Evolutionary conservation across 1,139 yeast genomes (phyloP).

Genomic region (Barnettozyma hawaiiensis): DNA sequence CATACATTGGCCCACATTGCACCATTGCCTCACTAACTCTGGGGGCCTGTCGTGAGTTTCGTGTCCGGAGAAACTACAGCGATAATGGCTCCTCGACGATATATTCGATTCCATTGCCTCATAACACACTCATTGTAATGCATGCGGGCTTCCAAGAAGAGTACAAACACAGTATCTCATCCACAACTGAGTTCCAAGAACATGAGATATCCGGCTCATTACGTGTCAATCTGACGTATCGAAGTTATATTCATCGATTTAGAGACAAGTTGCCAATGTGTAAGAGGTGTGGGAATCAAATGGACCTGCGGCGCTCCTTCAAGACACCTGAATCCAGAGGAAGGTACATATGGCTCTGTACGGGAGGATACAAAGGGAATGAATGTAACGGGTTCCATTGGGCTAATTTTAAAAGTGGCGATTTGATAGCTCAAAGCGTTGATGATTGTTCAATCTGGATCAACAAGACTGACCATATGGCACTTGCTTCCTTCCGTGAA

Average conservation of each 20-base stretch:
- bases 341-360: constrained; percentile 49
- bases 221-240: constrained; percentile 59
- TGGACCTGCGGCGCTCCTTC: constrained; percentile 45
- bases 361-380: constrained; percentile 30
- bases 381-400: constrained; percentile 45
- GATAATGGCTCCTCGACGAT: constrained; percentile 28
- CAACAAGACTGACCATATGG: constrained; percentile 30
- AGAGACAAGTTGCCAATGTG: constrained; percentile 44
- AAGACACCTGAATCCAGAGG: constrained; percentile 41
- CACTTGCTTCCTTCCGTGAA: constrained; percentile 19
- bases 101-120: constrained; percentile 53
- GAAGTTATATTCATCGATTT: constrained; percentile 42
- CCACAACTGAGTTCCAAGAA: constrained; percentile 31
- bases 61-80: constrained; percentile 40
- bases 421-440: constrained; percentile 28
- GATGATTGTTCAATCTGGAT: constrained; percentile 33
- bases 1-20: constrained; percentile 66
- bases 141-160: constrained; percentile 74
- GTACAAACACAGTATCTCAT: constrained; percentile 51
- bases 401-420: constrained; percentile 38
- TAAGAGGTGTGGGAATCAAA: constrained; percentile 36
- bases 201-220: constrained; percentile 46
- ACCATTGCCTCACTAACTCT: constrained; percentile 58
- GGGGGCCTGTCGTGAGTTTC: constrained; percentile 63
- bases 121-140: constrained; percentile 63